These are phyloP conservation scores for Coprinopsis strossmayeri DNA, from an alignment of 768 basidiomycete genomes.

Conservation along the genomic window DNA sequence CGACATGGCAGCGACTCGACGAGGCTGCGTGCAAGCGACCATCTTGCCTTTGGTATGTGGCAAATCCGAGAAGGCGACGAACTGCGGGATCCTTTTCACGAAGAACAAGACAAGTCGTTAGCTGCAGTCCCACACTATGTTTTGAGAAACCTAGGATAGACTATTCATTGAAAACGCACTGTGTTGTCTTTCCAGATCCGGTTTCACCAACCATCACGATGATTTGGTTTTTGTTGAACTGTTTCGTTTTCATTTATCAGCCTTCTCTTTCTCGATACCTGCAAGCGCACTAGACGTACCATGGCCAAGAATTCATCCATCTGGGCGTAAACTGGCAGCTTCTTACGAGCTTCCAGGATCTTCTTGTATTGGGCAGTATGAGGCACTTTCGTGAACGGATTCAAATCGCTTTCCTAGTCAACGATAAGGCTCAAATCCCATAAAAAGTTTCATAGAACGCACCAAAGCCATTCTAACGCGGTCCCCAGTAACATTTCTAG, in stretches of 20 bases:
- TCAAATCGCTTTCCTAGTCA: constrained; percentile 67
- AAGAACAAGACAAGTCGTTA: constrained; percentile 16
- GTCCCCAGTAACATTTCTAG: constrained; percentile 56
- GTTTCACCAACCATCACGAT: constrained; percentile 92
- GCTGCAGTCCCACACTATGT: not conserved
- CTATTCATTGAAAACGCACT: constrained; percentile 45
- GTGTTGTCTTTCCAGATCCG: constrained; percentile 93
- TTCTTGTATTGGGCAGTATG: constrained; percentile 77
- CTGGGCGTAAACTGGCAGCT: constrained; percentile 85
- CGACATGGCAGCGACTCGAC: constrained; percentile 95
- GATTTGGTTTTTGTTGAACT: constrained; percentile 79
- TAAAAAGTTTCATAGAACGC: constrained; percentile 18
- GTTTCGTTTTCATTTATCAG: constrained; percentile 20
- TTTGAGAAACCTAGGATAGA: constrained; percentile 1
- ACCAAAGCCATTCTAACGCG: constrained; percentile 73
- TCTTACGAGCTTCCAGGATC: constrained; percentile 79
- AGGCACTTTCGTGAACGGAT: constrained; percentile 83
- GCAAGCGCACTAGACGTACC: constrained; percentile 41
- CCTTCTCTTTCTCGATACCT: not conserved
- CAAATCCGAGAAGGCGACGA: constrained; percentile 89
- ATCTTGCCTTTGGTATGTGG: constrained; percentile 87
- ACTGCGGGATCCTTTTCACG: constrained; percentile 80
- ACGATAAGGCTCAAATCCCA: not conserved
- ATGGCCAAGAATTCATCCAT: constrained; percentile 92
- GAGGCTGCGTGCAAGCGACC: constrained; percentile 94